These are phyloP conservation scores for Lyophyllum atratum DNA, from an alignment of 768 basidiomycete species.

Conservation along the genomic window DNA sequence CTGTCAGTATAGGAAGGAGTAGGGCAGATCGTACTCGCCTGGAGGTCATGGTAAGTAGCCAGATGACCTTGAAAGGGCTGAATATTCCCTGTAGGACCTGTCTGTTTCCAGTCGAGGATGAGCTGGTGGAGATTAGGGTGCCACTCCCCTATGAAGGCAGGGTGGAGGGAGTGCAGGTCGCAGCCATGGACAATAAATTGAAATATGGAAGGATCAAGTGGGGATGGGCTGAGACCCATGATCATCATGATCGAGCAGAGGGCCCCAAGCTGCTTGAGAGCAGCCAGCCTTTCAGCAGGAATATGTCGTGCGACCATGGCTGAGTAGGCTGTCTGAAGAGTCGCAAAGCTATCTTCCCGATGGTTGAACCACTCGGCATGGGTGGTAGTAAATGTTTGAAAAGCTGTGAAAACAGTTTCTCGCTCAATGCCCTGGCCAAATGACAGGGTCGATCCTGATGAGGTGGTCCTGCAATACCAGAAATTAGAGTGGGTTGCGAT, in stretches of 20 bases:
- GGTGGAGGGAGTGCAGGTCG: not conserved
- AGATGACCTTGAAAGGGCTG: slow-evolving; percentile 1
- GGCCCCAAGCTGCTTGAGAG: not conserved
- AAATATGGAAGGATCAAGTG: not conserved
- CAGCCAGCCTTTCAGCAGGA: not conserved
- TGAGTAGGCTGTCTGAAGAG: not conserved
- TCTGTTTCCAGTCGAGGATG: not conserved
- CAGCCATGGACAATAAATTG: not conserved
- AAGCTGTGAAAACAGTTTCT: not conserved
- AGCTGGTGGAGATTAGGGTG: not conserved
- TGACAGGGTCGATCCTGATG: not conserved
- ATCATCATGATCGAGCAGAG: not conserved
- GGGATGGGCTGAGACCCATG: not conserved
- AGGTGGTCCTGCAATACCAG: not conserved
- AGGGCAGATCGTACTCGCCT: not conserved
- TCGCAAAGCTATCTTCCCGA: not conserved
- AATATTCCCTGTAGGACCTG: not conserved
- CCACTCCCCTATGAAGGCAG: not conserved
- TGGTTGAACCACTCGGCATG: not conserved
- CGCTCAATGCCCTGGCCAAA: not conserved
- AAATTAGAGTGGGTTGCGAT: no score
- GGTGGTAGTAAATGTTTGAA: not conserved
- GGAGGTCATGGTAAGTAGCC: not conserved
- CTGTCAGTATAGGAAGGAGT: not conserved
- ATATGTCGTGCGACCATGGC: not conserved